These are phyloP conservation scores for Bacterosira constricta DNA, from an alignment of 108 stramenopile genomes.

Conservation along the genomic window DNA sequence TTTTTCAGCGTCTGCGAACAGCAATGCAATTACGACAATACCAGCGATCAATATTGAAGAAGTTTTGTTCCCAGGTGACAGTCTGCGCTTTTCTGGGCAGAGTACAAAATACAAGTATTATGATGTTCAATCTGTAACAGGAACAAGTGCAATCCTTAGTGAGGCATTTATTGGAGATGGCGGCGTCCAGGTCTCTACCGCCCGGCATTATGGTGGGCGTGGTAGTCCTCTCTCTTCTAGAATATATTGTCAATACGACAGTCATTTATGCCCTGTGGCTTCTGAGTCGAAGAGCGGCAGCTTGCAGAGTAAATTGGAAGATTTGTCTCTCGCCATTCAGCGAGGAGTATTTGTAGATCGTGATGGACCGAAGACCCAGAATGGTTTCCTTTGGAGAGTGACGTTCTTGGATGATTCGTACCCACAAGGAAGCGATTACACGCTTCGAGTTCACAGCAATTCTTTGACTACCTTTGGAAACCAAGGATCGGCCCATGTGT, in stretches of 20 bases:
- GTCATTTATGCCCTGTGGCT: conserved; percentile 34
- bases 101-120: conserved; percentile 45
- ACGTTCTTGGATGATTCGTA: conserved; percentile 83
- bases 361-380: conserved; percentile 51
- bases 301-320: conserved; percentile 74
- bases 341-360: conserved; percentile 76
- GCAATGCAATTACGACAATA: conserved; percentile 27
- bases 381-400: conserved; percentile 75
- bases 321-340: conserved; percentile 45
- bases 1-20: conserved; percentile 24
- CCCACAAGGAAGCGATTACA: conserved; percentile 53
- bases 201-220: conserved; percentile 62
- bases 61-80: conserved; percentile 57
- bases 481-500: conserved; percentile 39
- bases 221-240: conserved; percentile 49
- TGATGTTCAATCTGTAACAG: conserved; percentile 42
- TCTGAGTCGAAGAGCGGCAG: conserved; percentile 59
- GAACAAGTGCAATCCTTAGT: conserved; percentile 33
- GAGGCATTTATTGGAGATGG: conserved; percentile 29
- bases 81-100: conserved; percentile 51
- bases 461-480: conserved; percentile 22
- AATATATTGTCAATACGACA: conserved; percentile 51
- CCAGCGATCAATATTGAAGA: conserved; percentile 42
- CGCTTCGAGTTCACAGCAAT: conserved; percentile 45
- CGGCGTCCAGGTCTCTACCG: conserved; percentile 38